Evolutionary conservation across 2,329 filamentous ascomycete genomes (phyloP), one percentile per base, ranked within the genome.

Genomic region (Zymoseptoria pseudotritici): DNA sequence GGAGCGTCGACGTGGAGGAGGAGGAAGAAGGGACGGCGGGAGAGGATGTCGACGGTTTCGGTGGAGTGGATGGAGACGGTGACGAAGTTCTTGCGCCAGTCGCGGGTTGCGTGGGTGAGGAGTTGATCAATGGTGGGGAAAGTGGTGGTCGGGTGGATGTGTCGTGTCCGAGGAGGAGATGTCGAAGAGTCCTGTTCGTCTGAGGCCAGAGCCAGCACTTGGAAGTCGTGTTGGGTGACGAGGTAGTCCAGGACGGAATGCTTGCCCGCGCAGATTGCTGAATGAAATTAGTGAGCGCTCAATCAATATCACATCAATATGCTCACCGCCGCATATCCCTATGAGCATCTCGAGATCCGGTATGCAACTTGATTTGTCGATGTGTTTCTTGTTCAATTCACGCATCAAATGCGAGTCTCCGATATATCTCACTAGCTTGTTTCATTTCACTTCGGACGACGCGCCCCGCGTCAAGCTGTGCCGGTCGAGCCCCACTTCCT

Each of bases 221-320:
- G 85, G 76, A 97, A 99, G 62, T 84, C 86, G 75, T 97, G 89
- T 65, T 92, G 84, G 64, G 91, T 83, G 65, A 92, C 84, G 8
- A 99, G 84, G 73, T 96, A 97, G 58, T 90, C 84, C 60, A 91
- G 91, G 65, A 97, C 90, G 9, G 91, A 90, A 72, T 86, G 87
- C 78, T 97, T 97, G 70, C 94, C 94, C 54, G 93, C 87, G 78
- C 92, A 97, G 69, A 97, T 93, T 70, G 90, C 92, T 94, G 70
- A 50, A 50, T 31, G 19, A 50, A 4, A 19, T 50, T 8, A 61
- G 57, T 52, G 13, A 54, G 36, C 21, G 17, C 29, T 9, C 24
- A 22, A 13, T 49, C 22, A 20, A 54, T 55, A 22, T n/a, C n/a
- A n/a, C 26, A 19, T 22, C 13, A 36, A 53, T 9, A 2, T 21